phyloP scores from a whole-genome alignment of 805 yeast genomes.

The Candida sonorensis region DNA sequence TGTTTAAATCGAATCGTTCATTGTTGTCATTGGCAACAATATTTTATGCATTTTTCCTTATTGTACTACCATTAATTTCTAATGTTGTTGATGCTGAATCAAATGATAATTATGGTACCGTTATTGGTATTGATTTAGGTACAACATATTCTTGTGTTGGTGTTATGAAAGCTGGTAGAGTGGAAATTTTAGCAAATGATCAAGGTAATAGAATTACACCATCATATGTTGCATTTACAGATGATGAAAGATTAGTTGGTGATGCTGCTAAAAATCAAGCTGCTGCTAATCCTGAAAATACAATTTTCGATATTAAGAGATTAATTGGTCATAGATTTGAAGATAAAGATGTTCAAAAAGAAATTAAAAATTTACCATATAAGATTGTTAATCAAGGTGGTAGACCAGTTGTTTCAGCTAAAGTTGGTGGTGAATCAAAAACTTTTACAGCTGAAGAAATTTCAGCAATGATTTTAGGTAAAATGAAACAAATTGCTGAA shows the following conservation, averaged over 20 bases:
- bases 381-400: constrained; percentile 69
- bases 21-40: constrained; percentile 19
- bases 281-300: constrained; percentile 90
- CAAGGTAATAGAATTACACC: constrained; percentile 99
- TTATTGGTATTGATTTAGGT: constrained; percentile 88
- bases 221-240: constrained; percentile 92
- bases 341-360: constrained; percentile 74
- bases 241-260: constrained; percentile 88
- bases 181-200: constrained; percentile 94
- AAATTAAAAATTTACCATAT: constrained; percentile 87
- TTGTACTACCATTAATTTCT: constrained; percentile 23
- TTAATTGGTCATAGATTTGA: constrained; percentile 78
- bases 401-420: constrained; percentile 84
- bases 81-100: constrained; percentile 22
- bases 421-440: constrained; percentile 82
- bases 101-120: constrained; percentile 33
- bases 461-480: constrained; percentile 84
- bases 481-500: constrained; percentile 92
- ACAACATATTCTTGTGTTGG: constrained; percentile 95
- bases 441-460: constrained; percentile 90
- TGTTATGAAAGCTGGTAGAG: constrained; percentile 85
- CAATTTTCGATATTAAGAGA: constrained; percentile 94
- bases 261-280: constrained; percentile 98
- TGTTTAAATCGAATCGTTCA: constrained; percentile 23
- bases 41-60: constrained; percentile 22